Evolutionary conservation across 257 asterid species (phyloP).

Genomic region (Penstemon barbatus): DNA sequence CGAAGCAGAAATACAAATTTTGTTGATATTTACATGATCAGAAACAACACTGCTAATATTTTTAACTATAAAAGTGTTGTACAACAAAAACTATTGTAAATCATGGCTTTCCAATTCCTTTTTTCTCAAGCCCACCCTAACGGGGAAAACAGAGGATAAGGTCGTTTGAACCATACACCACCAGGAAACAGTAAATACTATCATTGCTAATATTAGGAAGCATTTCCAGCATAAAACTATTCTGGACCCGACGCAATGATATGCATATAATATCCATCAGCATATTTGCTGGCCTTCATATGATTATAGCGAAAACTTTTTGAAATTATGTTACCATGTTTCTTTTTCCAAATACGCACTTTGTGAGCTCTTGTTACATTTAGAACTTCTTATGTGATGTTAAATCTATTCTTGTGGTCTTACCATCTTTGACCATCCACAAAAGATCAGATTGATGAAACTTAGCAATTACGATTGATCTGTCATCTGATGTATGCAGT

Average conservation of each 20-base stretch:
- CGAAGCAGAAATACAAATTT: neutral
- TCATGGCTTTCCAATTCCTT: neutral
- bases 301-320: neutral
- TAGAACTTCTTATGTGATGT: neutral
- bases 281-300: neutral
- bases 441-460: slow-evolving; percentile 11
- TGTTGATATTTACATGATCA: neutral
- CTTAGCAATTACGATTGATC: neutral
- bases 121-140: neutral
- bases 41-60: neutral
- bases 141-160: neutral
- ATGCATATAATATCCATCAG: neutral
- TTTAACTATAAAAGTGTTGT: no score
- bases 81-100: neutral
- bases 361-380: neutral
- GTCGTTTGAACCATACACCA: neutral
- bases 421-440: neutral
- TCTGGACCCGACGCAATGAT: neutral
- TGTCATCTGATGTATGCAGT: neutral
- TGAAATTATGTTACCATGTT: neutral
- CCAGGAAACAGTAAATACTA: neutral
- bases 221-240: neutral
- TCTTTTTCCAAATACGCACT: neutral
- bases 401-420: neutral
- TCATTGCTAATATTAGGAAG: neutral